Evolutionary conservation across 306 rosid genomes (phyloP).

Genomic region (Prunus campanulata): DNA sequence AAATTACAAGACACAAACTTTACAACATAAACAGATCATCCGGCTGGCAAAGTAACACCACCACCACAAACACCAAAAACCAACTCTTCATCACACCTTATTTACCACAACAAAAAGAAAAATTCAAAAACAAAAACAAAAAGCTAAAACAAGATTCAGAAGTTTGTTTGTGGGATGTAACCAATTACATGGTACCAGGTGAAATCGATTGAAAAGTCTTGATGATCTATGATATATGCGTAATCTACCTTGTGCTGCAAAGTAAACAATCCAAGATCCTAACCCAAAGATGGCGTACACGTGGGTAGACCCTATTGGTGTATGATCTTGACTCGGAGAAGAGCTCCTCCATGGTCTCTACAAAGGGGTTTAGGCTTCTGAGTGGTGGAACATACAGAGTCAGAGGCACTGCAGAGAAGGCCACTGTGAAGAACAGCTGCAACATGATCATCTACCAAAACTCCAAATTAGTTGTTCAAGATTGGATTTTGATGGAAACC

Average conservation of each 20-base stretch:
- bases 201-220: neutral
- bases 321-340: constrained; percentile 47
- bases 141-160: neutral
- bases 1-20: neutral
- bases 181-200: neutral
- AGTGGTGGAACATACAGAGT: constrained; percentile 81
- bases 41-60: neutral
- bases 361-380: constrained; percentile 68
- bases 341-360: constrained; percentile 61
- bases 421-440: constrained; percentile 69
- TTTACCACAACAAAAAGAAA: neutral
- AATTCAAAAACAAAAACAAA: neutral
- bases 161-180: neutral
- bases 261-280: constrained; percentile 62
- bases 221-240: neutral
- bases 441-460: constrained; percentile 24
- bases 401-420: constrained; percentile 74
- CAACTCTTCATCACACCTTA: neutral
- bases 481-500: neutral
- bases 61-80: neutral
- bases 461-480: neutral
- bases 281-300: constrained; percentile 57
- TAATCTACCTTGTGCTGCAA: constrained; percentile 54
- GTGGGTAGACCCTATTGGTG: constrained; percentile 53
- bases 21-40: constrained; percentile 13